phyloP scores from a whole-genome alignment of 2,329 filamentous ascomycete genomes.

The Gremmenia infestans region DNA sequence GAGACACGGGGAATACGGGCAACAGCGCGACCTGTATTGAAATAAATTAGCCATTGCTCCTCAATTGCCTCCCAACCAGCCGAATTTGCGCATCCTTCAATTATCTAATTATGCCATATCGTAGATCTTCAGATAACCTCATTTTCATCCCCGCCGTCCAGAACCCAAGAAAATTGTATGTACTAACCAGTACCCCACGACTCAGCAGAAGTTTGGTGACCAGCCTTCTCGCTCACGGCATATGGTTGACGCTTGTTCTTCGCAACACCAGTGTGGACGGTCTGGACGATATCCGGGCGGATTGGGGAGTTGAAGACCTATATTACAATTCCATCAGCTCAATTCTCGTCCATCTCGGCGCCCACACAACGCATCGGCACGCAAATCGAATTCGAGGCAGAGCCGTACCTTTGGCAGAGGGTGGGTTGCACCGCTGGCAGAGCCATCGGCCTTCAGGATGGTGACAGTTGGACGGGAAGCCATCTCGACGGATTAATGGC shows the following conservation, averaged over 20 bases:
- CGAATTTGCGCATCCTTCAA: not conserved
- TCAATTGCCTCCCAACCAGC: slow-evolving; percentile 1
- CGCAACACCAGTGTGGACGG: slow-evolving; percentile 95
- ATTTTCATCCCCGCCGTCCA: slow-evolving; percentile 2
- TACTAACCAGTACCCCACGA: slow-evolving; percentile 98
- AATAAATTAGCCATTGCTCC: slow-evolving; percentile 21
- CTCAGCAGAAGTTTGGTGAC: slow-evolving; percentile 99
- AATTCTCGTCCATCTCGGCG: slow-evolving; percentile 10
- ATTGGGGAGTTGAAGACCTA: slow-evolving; percentile 93
- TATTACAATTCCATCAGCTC: slow-evolving; percentile 19
- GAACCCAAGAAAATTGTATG: slow-evolving; percentile 24
- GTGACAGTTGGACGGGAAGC: slow-evolving; percentile 96
- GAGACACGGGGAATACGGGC: slow-evolving; percentile 99
- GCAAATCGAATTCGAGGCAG: slow-evolving; percentile 1
- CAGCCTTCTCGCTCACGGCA: slow-evolving; percentile 99
- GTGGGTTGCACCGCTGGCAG: slow-evolving; percentile 82
- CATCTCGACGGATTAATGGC: slow-evolving; percentile 48
- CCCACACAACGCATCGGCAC: not conserved
- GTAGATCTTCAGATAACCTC: not conserved
- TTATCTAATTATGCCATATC: not conserved
- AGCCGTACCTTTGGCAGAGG: slow-evolving; percentile 67
- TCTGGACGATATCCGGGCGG: slow-evolving; percentile 96
- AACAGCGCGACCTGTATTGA: slow-evolving; percentile 79
- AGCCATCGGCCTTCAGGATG: slow-evolving; percentile 94
- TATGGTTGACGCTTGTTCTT: slow-evolving; percentile 99